phyloP scores from a whole-genome alignment of 176 grass and related monocot species.

The Carex kokanica region DNA sequence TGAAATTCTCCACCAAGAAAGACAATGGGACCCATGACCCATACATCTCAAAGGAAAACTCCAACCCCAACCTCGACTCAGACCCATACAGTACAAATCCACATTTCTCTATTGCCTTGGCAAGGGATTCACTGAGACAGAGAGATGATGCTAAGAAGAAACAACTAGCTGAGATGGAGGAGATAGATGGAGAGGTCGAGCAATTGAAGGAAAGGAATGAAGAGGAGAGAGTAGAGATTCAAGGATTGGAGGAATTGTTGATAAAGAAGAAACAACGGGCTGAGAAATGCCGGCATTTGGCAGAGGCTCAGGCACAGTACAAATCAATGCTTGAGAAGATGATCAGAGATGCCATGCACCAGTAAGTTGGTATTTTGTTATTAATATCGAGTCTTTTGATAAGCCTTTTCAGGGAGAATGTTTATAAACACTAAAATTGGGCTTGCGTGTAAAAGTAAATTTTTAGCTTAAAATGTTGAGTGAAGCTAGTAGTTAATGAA shows the following conservation, averaged over 20 bases:
- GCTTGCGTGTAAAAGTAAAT: neutral
- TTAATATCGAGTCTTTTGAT: neutral
- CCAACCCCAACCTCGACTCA: constrained; percentile 34
- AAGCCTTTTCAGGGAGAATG: neutral
- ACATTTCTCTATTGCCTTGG: constrained; percentile 73
- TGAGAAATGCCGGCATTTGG: constrained; percentile 67
- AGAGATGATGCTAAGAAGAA: constrained; percentile 80
- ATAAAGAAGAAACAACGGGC: constrained; percentile 58
- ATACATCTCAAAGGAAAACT: constrained; percentile 64
- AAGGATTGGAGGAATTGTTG: constrained; percentile 65
- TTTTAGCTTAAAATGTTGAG: neutral
- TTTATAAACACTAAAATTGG: neutral
- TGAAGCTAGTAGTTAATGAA: no score
- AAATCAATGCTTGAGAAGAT: constrained; percentile 95
- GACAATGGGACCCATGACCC: constrained; percentile 40
- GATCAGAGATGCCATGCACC: constrained; percentile 98
- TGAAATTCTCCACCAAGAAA: constrained; percentile 49
- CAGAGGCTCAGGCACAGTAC: constrained; percentile 85
- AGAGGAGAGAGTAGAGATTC: constrained; percentile 53
- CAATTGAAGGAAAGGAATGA: constrained; percentile 68
- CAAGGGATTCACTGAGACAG: constrained; percentile 84
- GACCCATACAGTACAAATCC: constrained; percentile 55
- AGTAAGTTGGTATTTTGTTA: constrained; percentile 49
- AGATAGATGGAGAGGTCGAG: constrained; percentile 54
- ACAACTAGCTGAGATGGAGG: constrained; percentile 49